A percentile compares a stretch with the other conserved stretches of the same genome.
Conservation (phyloP, 768 basidiomycete genomes). For the Rickenella mellea region DNA sequence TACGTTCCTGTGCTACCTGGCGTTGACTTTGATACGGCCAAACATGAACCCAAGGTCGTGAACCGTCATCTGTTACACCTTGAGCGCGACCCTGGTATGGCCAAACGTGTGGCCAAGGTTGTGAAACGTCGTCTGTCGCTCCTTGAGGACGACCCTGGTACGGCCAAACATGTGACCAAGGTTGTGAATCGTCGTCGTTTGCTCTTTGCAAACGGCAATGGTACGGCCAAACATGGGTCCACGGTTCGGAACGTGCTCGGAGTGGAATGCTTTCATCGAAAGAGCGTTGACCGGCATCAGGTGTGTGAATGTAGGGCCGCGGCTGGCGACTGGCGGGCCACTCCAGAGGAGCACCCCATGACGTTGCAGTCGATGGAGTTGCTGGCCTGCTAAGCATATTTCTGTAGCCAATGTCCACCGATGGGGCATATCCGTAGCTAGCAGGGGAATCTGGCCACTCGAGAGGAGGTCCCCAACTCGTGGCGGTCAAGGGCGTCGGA, state of each 20-base stretch:
- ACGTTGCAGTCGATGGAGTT: constrained; percentile 36
- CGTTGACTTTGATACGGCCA: background rate
- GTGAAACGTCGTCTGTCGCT: constrained; percentile 3
- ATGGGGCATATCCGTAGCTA: constrained; percentile 18
- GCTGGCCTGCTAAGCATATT: constrained; percentile 26
- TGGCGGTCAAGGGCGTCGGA: constrained; percentile 37
- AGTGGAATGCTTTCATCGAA: constrained; percentile 17
- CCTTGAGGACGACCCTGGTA: constrained; percentile 10
- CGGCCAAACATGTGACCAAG: constrained; percentile 26
- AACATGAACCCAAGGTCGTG: constrained; percentile 19
- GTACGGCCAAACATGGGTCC: constrained; percentile 2
- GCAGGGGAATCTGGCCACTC: constrained; percentile 24
- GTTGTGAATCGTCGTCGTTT: constrained; percentile 7
- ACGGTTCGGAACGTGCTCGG: background rate
- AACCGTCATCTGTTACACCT: background rate
- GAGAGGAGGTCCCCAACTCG: constrained; percentile 36
- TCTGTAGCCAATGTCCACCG: constrained; percentile 31
- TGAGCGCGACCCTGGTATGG: background rate
- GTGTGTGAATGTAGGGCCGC: constrained; percentile 26
- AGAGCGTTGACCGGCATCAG: constrained; percentile 29
- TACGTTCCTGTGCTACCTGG: background rate
- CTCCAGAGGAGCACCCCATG: constrained; percentile 39
- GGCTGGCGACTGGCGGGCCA: constrained; percentile 30
- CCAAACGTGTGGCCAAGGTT: constrained; percentile 19
- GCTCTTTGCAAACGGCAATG: constrained; percentile 1